phyloP scores from a whole-genome alignment of 192 early-diverging fungal genomes.

The Entomortierella parvispora region DNA sequence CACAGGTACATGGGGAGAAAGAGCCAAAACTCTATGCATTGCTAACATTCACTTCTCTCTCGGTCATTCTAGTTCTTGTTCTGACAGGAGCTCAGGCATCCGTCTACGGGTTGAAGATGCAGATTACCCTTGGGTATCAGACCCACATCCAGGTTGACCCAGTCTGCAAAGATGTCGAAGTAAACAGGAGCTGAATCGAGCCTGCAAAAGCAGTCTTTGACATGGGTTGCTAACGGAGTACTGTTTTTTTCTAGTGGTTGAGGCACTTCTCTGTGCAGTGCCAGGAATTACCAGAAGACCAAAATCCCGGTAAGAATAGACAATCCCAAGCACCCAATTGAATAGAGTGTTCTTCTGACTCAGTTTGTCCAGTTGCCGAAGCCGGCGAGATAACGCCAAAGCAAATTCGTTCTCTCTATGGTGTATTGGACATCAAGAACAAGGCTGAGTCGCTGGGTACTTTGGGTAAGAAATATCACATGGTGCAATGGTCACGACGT shows the following conservation, averaged over 20 bases:
- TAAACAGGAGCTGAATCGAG: too few species aligned
- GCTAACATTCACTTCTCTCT: too few species aligned
- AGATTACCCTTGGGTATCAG: slow-evolving; percentile 30
- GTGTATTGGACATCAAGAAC: slow-evolving; percentile 16
- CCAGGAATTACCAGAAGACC: not conserved
- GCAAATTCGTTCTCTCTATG: slow-evolving; percentile 15
- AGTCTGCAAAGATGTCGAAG: slow-evolving; percentile 41
- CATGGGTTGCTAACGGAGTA: too few species aligned
- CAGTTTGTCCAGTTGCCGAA: not conserved
- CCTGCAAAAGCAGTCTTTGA: too few species aligned
- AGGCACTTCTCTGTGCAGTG: slow-evolving; percentile 22
- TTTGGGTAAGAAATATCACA: not conserved
- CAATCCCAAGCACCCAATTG: too few species aligned
- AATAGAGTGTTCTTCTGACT: not conserved
- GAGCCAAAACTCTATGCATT: too few species aligned
- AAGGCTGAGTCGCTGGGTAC: not conserved
- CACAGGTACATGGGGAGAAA: too few species aligned
- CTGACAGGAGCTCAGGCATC: slow-evolving; percentile 28
- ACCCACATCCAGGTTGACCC: slow-evolving; percentile 42
- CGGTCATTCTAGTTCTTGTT: slow-evolving; percentile 9
- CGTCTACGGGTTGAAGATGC: slow-evolving; percentile 21
- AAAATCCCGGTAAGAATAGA: slow-evolving; percentile 23
- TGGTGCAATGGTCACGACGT: not conserved
- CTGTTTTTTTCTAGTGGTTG: slow-evolving; percentile 24
- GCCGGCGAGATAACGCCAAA: slow-evolving; percentile 2